Evolutionary conservation across 192 early-diverging fungal species (phyloP), one percentile per base, ranked within the genome.

Genomic region (Coemansia sp.): DNA sequence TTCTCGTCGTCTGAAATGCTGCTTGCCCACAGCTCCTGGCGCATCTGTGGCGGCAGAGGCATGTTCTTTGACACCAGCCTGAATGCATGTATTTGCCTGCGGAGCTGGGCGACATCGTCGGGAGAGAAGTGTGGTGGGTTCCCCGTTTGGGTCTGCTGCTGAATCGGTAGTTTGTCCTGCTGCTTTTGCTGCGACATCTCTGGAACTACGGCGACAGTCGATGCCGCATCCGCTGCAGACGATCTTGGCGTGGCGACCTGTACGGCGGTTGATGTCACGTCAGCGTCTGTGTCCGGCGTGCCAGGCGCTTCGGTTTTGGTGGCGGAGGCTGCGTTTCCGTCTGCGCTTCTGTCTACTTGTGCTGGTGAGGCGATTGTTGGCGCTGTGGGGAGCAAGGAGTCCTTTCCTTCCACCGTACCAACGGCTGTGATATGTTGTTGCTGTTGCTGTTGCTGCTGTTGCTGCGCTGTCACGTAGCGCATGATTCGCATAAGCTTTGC

Each of bases 61-160:
- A 91, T 81, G 74, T 93, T 94, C 67, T 83, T 83, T 35, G 91
- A 85, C 41, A 94, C 87, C 23, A 91, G 78, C 59, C 93, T 91
- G 77, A 89, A 95, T 35, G 92, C 92, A 40, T 91, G 80, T 60
- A 95, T 94, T 61, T 97, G 95, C 61, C 83, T 84, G 66, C 89
- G 87, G 25, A 97, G 82, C 10, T 84, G 82, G 10, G 83, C 75
- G 22, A 91, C 61, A 59, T 97, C 92, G 34, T 85, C 85, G 32
- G 63, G 59, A 4, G 86, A 83, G 61, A 91, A 79, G 48, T 62
- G 57, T 9, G 66, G 65, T 20, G 61, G 43, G 0, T 40, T 40
- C 38, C 9, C 38, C 38, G 11, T 40, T 13, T 40, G 38, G 9
- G 1, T 8, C 38, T 40, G 38, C 38, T 40, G 38, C 38, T 40